phyloP scores from a whole-genome alignment of 2,329 filamentous ascomycete species.

The Apiospora hydei region DNA sequence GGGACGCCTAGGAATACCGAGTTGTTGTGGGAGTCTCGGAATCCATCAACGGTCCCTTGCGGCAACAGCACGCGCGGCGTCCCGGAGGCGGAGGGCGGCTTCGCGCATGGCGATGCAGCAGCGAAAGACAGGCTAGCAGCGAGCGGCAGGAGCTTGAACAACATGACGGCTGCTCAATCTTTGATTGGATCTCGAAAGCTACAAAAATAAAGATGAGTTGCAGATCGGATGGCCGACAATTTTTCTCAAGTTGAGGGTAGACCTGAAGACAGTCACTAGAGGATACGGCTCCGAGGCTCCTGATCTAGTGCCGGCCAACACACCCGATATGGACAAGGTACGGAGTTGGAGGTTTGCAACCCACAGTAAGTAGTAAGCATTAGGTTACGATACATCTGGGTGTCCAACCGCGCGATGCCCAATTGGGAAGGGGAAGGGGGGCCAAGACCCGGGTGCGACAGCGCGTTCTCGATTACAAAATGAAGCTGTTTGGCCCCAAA shows the following conservation, averaged over 20 bases:
- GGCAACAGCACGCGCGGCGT: slow-evolving; percentile 30
- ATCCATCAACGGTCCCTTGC: slow-evolving; percentile 45
- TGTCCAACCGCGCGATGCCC: no score
- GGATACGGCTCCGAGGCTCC: background rate
- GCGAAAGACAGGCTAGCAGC: background rate
- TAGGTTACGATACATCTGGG: background rate
- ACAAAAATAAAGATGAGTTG: background rate
- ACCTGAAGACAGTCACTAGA: background rate
- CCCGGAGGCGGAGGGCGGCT: background rate
- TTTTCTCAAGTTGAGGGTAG: background rate
- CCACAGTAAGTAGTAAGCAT: background rate
- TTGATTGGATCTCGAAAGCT: background rate
- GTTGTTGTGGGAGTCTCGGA: slow-evolving; percentile 43
- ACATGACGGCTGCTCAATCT: background rate
- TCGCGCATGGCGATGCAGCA: background rate
- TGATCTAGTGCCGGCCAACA: background rate
- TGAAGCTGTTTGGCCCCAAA: background rate
- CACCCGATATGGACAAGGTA: background rate
- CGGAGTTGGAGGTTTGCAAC: background rate
- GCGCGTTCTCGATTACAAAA: background rate
- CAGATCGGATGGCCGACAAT: background rate
- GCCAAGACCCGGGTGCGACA: no score
- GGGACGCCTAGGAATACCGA: slow-evolving; percentile 49
- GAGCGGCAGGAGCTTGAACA: background rate
- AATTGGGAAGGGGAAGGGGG: no score